Evolutionary conservation across 108 stramenopile genomes (phyloP).

Genomic region (Phaeodactylum tricornutum): DNA sequence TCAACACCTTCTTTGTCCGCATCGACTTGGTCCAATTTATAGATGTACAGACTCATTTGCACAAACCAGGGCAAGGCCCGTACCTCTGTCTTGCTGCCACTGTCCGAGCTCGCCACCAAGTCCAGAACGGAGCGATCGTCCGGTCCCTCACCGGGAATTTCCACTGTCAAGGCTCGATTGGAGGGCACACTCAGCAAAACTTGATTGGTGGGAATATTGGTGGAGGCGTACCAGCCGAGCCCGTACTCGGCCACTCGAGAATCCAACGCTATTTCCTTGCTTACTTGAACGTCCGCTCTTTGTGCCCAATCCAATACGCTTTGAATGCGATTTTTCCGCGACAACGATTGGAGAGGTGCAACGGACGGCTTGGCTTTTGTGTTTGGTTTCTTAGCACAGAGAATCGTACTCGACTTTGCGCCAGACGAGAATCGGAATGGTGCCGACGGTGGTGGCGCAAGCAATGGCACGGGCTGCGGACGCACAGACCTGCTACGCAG

Average conservation of each 20-base stretch:
- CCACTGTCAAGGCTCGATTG: constrained; percentile 50
- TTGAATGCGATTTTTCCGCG: constrained; percentile 16
- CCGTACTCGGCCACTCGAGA: constrained; percentile 22
- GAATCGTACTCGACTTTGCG: too few relatives aligned
- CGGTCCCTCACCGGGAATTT: constrained; percentile 37
- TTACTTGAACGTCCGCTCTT: constrained; percentile 7
- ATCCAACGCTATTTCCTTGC: constrained; percentile 16
- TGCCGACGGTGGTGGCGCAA: too few relatives aligned
- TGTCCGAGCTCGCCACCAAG: background rate
- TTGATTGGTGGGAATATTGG: constrained; percentile 23
- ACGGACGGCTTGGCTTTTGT: too few relatives aligned
- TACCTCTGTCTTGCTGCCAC: too few relatives aligned
- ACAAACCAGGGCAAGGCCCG: constrained; percentile 34
- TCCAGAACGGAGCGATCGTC: constrained; percentile 20
- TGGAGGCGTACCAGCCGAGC: constrained; percentile 41
- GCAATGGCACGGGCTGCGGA: too few relatives aligned
- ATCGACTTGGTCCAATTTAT: constrained; percentile 29
- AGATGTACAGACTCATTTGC: constrained; percentile 33
- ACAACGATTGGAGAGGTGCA: too few relatives aligned
- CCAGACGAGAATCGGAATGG: too few relatives aligned
- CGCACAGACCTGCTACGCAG: too few relatives aligned
- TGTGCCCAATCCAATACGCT: constrained; percentile 28
- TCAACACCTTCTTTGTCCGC: constrained; percentile 17
- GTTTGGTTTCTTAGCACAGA: too few relatives aligned
- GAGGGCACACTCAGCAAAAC: constrained; percentile 59